Percentiles rank a stretch among this genome's conserved stretches.
phyloP scores from a whole-genome alignment of 2,329 filamentous ascomycete genomes.

The Thielaviopsis euricoi region DNA sequence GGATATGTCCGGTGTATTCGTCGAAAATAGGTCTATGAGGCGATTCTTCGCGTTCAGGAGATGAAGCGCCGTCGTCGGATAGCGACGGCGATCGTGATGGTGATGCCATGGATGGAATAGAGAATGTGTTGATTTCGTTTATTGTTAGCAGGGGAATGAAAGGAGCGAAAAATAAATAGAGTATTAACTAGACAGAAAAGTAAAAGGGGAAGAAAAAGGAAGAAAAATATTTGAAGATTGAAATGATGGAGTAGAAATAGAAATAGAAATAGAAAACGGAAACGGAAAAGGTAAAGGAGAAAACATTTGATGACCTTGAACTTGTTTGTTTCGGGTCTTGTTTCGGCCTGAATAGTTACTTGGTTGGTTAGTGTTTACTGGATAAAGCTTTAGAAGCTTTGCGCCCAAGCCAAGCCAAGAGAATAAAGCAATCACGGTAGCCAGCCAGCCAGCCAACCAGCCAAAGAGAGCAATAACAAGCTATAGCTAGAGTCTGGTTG shows the following conservation, averaged over 20 bases:
- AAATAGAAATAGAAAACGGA: neutral
- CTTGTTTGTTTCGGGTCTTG: neutral
- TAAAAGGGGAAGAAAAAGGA: neutral
- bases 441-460: no score
- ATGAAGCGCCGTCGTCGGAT: slow-evolving; percentile 4
- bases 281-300: neutral
- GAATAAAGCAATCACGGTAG: no score
- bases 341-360: neutral
- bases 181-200: neutral
- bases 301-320: neutral
- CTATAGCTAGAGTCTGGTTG: no score
- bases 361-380: neutral
- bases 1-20: slow-evolving; percentile 15
- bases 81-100: slow-evolving; percentile 2
- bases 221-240: no score
- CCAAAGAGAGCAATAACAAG: neutral
- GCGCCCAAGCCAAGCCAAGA: no score
- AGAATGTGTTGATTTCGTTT: neutral
- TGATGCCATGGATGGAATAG: slow-evolving; percentile 3
- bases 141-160: neutral
- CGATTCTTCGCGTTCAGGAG: neutral
- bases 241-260: neutral
- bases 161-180: neutral
- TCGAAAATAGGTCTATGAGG: slow-evolving; percentile 13
- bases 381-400: neutral